Evolutionary conservation across 2,329 filamentous ascomycete species (phyloP).

Genomic region (Tolypocladium paradoxum): DNA sequence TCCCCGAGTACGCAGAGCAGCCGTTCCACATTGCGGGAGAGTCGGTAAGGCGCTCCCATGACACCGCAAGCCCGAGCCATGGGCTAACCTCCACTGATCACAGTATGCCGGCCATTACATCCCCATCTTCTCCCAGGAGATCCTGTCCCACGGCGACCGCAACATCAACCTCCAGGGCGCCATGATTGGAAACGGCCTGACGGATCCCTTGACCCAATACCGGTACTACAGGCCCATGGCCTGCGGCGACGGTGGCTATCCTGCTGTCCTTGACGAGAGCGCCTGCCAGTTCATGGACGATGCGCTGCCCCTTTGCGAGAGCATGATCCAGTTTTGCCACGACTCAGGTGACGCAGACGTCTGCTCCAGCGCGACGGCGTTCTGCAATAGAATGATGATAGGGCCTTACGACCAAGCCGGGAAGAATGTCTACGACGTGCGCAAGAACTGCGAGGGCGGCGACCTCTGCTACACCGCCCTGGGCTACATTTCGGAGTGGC

Average conservation of each 20-base stretch:
- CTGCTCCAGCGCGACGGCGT: slow-evolving; percentile 53
- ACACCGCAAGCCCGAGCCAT: too few relatives aligned
- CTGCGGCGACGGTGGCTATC: slow-evolving; percentile 87
- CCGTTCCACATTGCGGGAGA: slow-evolving; percentile 96
- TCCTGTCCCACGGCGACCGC: slow-evolving; percentile 82
- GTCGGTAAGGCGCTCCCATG: slow-evolving; percentile 30
- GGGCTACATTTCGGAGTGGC: slow-evolving; percentile 73
- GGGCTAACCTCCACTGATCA: too few relatives aligned
- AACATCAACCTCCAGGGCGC: slow-evolving; percentile 97
- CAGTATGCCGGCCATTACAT: slow-evolving; percentile 86
- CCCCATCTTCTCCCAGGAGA: slow-evolving; percentile 81
- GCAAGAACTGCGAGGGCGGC: slow-evolving; percentile 72
- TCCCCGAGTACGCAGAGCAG: slow-evolving; percentile 86
- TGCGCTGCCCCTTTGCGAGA: slow-evolving; percentile 75
- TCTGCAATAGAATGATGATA: slow-evolving; percentile 94
- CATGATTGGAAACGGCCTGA: slow-evolving; percentile 90
- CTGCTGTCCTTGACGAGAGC: slow-evolving; percentile 66
- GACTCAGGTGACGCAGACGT: slow-evolving; percentile 79
- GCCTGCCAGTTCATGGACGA: slow-evolving; percentile 86
- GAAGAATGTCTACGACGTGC: slow-evolving; percentile 88
- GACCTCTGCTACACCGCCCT: slow-evolving; percentile 86
- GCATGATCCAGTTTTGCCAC: slow-evolving; percentile 82
- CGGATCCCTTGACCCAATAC: slow-evolving; percentile 86
- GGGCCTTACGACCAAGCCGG: slow-evolving; percentile 88
- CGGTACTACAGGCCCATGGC: slow-evolving; percentile 94